These are phyloP conservation scores for Phragmites australis DNA, from an alignment of 176 grass and related monocot genomes.

Conservation along the genomic window DNA sequence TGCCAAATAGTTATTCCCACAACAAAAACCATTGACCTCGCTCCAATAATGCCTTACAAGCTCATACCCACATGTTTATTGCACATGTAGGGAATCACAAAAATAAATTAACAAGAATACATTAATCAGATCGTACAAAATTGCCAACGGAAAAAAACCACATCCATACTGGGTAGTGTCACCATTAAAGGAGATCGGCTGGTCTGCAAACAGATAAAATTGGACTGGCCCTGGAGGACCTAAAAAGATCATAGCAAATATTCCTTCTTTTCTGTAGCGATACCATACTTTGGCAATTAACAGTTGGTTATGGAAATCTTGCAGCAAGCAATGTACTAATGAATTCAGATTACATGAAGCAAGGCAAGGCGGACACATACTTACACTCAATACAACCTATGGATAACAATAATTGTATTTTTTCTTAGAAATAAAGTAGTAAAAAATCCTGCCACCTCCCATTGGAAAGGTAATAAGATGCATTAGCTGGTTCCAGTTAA, in stretches of 20 bases:
- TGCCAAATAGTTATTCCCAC: not conserved
- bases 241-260: not conserved
- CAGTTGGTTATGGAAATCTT: not conserved
- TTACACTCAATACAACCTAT: not conserved
- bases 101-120: not conserved
- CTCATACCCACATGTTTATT: not conserved
- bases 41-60: slow-evolving; percentile 14
- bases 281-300: not conserved
- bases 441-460: not conserved
- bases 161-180: not conserved
- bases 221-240: no score
- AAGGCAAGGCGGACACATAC: not conserved
- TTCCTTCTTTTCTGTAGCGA: not conserved
- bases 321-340: not conserved
- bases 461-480: not conserved
- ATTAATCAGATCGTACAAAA: not conserved
- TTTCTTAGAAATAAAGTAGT: not conserved
- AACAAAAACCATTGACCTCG: slow-evolving; percentile 8
- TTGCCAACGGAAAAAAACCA: not conserved
- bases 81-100: slow-evolving; percentile 1
- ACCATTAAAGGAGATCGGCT: no score
- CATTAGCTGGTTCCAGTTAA: not conserved
- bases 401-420: not conserved
- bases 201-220: no score
- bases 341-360: no score